Base-by-base conservation (phyloP, 192 early-diverging fungal genomes). In the Podila horticola region DNA sequence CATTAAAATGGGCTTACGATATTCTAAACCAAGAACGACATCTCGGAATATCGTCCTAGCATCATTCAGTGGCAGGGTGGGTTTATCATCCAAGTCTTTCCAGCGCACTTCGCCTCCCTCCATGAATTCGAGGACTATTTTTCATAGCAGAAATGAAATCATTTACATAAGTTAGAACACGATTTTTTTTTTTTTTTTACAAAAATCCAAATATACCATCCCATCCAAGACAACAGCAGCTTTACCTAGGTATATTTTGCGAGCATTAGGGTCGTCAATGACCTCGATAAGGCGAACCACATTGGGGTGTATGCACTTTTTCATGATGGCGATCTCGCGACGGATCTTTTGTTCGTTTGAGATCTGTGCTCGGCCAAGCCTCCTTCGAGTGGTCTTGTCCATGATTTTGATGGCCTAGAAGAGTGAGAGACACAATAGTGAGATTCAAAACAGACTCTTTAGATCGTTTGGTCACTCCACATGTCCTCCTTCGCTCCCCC, bases 271-370 rank as follows among this genome's bases (percentile, higher is more conserved):
- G 81, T 97, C 96, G 85, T 99, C 97, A 67, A 99, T 98, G 50
- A 99, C 96, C 82, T 98, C 97, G 55, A 88, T 86, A 64, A 99
- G 84, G 19, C 88, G 86, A 24, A 99, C 96, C 20, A 99, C 92
- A 81, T 99, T 91, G 10, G 95, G 95, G 65, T 99, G 97, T 28
- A 86, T 84, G 79, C 95, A 96, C 81, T 97, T 98, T 86, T 98
- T 97, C 66, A 99, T 86, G 51, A 99, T 98, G 10, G 96, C 96
- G 67, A 99, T 96, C 81, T 99, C 97, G 51, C 93, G 88, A 75
- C 94, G 92, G 72, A 99, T 95, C 82, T 97, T 97, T 83, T 97
- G 87, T 88, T 94, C 82, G 33, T 85, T 85, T 26, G 84, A 82
- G 41, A 82, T 59, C 24, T 83, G 81, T 24, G 75, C 63, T 67